Base-by-base conservation (phyloP, 345 rosid genomes). In the Mercurialis annua region DNA sequence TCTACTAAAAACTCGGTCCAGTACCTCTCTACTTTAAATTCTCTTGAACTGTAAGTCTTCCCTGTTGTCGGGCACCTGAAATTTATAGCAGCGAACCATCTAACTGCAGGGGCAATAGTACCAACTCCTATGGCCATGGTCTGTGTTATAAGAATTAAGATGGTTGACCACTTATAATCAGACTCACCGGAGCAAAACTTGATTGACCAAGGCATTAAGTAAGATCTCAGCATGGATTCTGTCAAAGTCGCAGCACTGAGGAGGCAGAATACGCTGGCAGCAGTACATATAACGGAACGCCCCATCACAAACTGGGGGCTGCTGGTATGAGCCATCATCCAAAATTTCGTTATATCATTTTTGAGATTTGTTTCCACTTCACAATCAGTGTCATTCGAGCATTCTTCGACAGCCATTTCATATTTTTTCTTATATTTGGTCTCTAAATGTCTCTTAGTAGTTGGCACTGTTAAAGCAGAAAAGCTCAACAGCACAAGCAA, bases 261-360 rank as follows among this genome's bases (percentile, higher is more conserved):
- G n/a, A 93, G 84, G 73, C 92, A 87, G 20, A 90, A 53, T 9
- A 89, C 92, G 42, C 98, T 92, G 7, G 97, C 77, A 58, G 98
- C 92, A 60, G 83, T 73, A 51, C 97, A 89, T 10, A 94, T 90
- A 27, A 84, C 97, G 0, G 91, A 93, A 53, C 94, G 84, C 31
- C 84, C 94, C 57, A 87, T 74, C 48, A 93, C 97, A 44, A 89
- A 90, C 69, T 93, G 98, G 12, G 96, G 98, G 63, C 85, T 85
- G 69, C 88, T 58, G 48, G 96, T 90, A 67, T 90, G 83, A 66
- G 98, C 92, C 97, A 90, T 90, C 87, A 93, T 86, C 92, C 98
- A 89, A 62, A 73, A 86, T 64, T 82, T 88, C 74, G 73, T 71
- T 27, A 93, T 76, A 75, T 81, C 84, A 54, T 78, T 79, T 74